phyloP scores from a whole-genome alignment of 371 early-diverging fungal genomes.

The Rhizoclosmatium hyalinum region DNA sequence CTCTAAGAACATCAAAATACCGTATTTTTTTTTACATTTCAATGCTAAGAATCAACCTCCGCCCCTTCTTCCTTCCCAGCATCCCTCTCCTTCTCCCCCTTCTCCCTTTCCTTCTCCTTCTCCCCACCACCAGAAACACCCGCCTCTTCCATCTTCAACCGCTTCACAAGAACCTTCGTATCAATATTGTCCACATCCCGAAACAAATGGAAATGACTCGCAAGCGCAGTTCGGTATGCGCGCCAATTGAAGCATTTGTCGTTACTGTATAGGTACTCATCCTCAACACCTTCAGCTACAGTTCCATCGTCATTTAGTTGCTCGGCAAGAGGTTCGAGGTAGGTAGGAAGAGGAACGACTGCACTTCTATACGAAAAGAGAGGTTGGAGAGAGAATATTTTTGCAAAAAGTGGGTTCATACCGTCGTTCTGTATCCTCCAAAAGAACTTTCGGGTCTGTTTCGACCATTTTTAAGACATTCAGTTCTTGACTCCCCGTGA shows the following conservation, averaged over 20 bases:
- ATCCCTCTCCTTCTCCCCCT: no score
- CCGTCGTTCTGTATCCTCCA: conserved; percentile 12
- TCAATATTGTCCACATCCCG: conserved; percentile 31
- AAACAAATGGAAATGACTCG: conserved; percentile 35
- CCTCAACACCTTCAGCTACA: conserved; percentile 44
- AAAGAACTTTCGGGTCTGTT: conserved; percentile 6
- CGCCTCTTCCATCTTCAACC: neutral
- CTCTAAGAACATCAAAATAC: no score
- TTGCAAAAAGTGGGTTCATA: conserved; percentile 12
- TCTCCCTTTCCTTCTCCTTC: no score
- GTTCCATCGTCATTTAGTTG: conserved; percentile 44
- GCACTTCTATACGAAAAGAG: conserved; percentile 20
- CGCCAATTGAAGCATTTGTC: conserved; percentile 50
- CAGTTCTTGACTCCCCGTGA: conserved; percentile 43
- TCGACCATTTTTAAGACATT: conserved; percentile 38
- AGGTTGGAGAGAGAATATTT: conserved; percentile 5
- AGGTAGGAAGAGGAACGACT: conserved; percentile 26
- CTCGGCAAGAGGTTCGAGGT: conserved; percentile 40
- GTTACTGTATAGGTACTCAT: conserved; percentile 40
- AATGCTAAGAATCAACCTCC: no score
- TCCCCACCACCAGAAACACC: neutral
- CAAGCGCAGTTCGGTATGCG: conserved; percentile 40
- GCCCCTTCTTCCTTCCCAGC: no score
- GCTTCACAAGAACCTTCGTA: conserved; percentile 10
- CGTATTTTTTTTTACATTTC: no score